Conservation (phyloP, 2,329 filamentous ascomycete genomes). For the Apiospora malaysiana region DNA sequence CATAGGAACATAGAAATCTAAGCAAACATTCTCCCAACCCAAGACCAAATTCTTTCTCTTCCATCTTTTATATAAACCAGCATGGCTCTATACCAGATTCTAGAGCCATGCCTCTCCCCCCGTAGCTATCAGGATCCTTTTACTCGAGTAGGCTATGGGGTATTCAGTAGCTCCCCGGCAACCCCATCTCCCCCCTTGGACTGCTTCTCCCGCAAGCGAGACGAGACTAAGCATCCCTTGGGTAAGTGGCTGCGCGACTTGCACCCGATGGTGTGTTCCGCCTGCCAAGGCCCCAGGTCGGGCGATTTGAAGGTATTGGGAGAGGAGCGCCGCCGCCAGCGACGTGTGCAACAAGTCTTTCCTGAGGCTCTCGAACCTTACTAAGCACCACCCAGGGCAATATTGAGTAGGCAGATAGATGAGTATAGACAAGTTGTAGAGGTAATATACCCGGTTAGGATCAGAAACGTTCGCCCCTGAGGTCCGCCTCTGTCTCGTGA, state of each 20-base stretch:
- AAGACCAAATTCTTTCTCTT: not conserved
- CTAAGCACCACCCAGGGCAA: no score
- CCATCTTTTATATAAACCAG: not conserved
- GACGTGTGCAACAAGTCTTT: no score
- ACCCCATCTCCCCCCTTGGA: not conserved
- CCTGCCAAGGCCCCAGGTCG: not conserved
- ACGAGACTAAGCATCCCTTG: not conserved
- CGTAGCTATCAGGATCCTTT: no score
- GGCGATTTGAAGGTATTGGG: not conserved
- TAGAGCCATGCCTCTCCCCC: not conserved
- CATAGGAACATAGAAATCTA: not conserved
- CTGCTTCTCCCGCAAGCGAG: not conserved
- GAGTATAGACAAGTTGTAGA: no score
- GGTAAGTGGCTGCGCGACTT: not conserved
- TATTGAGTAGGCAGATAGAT: not conserved
- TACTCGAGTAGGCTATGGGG: not conserved
- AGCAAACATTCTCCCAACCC: not conserved
- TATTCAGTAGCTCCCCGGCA: no score
- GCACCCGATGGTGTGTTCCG: not conserved
- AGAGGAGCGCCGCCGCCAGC: not conserved
- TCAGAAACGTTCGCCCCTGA: no score
- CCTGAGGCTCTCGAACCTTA: not conserved
- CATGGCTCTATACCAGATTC: not conserved
- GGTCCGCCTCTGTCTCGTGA: no score
- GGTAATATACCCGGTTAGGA: no score